Conservation (phyloP, 257 asterid species). For the Perilla frutescens region DNA sequence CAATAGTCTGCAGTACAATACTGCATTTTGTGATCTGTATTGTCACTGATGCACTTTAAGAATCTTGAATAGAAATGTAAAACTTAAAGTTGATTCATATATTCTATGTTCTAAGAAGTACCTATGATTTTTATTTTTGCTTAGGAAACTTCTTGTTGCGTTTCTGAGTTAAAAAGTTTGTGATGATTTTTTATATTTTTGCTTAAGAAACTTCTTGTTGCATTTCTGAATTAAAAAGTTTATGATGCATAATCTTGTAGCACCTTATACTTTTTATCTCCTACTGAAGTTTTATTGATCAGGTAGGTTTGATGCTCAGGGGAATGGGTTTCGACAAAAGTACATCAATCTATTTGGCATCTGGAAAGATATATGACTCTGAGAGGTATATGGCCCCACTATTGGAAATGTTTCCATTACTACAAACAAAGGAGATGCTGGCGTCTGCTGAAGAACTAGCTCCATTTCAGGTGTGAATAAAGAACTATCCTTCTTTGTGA, state of each 20-base stretch:
- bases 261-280: constrained; percentile 20
- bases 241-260: constrained; percentile 27
- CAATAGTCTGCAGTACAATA: neutral
- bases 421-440: constrained; percentile 91
- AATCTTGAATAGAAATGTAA: neutral
- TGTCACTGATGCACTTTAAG: neutral
- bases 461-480: constrained; percentile 80
- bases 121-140: neutral
- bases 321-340: constrained; percentile 94
- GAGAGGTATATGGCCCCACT: constrained; percentile 95
- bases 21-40: neutral
- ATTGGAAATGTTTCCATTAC: constrained; percentile 88
- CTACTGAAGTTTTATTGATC: constrained; percentile 41
- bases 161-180: too few species aligned
- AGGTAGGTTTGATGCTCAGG: constrained; percentile 99
- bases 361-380: constrained; percentile 90
- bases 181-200: too few species aligned
- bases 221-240: constrained; percentile 8
- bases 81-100: constrained; percentile 6
- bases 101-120: constrained; percentile 2
- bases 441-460: constrained; percentile 84
- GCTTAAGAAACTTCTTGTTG: constrained; percentile 1
- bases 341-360: constrained; percentile 92
- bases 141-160: too few species aligned
- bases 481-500: neutral